Evolutionary conservation across 306 rosid genomes (phyloP), one percentile per base, ranked within the genome.

Genomic region (Rubus parviflorus): DNA sequence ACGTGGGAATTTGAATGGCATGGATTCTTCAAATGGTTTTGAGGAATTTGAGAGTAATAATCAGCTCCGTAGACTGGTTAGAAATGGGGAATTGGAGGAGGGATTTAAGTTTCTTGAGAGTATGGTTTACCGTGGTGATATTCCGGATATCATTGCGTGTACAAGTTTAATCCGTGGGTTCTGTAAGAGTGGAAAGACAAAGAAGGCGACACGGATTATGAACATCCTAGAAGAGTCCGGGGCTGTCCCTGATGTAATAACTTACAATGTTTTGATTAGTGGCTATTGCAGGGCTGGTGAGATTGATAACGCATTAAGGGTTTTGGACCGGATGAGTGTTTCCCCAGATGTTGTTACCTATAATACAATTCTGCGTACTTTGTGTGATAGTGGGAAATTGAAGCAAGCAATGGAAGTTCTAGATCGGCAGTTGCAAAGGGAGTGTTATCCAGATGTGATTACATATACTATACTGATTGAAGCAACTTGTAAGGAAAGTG

Each of bases 391-490:
- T 65, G 97, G 97, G 76, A 91, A 88, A 52, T 47, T 96, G 90
- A 87, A 85, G 83, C 89, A 91, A 60, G 99, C 98, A 0, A 92
- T 96, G 99, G 91, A 87, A 73, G 98, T 96, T 79, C 97, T 92
- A 73, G 94, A 92, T 25, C 69, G 86, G 79, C 94, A 91, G 75
- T 19, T 92, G 81, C 85, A 87, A 35, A 87, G 90, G 80, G 96
- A 62, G 64, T 91, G 98, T 69, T 96, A 92, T 85, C 99, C 99
- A 0, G 96, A 96, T 88, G 98, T 96, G 38, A 82, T 96, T 77
- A 92, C 98, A 0, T 96, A 96, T 76, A 96, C 94, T 10, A 92
- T 92, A 64, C 81, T 96, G 91, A 92, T 96, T 49, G 98, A 96
- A 82, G 99, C 97, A 46, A 91, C 96, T 63, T 96, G 98, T 47